phyloP scores from a whole-genome alignment of 371 early-diverging fungal species.

The Mortierella sp. region DNA sequence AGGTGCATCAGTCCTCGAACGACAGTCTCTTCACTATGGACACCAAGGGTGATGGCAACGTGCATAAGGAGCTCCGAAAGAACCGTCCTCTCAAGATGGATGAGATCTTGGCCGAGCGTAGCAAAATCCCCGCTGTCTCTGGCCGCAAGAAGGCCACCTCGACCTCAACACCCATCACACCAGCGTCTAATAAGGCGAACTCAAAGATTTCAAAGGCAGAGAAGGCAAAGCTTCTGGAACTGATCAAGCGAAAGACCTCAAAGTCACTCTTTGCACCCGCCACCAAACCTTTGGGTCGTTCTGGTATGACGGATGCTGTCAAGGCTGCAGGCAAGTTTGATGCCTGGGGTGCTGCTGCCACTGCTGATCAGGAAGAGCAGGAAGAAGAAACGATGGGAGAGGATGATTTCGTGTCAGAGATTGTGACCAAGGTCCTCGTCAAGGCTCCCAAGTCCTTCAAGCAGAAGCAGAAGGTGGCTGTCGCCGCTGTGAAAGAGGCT shows the following conservation, averaged over 20 bases:
- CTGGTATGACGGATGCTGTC: constrained; percentile 47
- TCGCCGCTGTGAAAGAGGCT: constrained; percentile 79
- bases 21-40: constrained; percentile 83
- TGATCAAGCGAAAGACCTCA: constrained; percentile 43
- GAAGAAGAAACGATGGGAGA: constrained; percentile 28
- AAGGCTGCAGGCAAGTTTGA: constrained; percentile 61
- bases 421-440: constrained; percentile 50
- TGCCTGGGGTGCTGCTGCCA: constrained; percentile 61
- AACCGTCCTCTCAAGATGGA: constrained; percentile 78
- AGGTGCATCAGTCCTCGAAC: constrained; percentile 62
- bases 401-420: constrained; percentile 44
- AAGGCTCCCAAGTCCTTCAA: constrained; percentile 67
- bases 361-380: constrained; percentile 18
- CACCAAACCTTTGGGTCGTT: constrained; percentile 25
- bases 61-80: constrained; percentile 54
- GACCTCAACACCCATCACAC: constrained; percentile 12
- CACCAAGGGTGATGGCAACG: constrained; percentile 71
- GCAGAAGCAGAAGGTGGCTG: constrained; percentile 58
- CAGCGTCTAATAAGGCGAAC: constrained; percentile 18
- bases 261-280: constrained; percentile 30
- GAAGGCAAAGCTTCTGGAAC: constrained; percentile 31
- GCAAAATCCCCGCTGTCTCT: constrained; percentile 65
- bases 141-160: constrained; percentile 32
- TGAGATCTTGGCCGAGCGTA: constrained; percentile 78
- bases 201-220: constrained; percentile 49